Evolutionary conservation across 2,329 filamentous ascomycete genomes (phyloP), one percentile per base, ranked within the genome.

Genomic region (Cladophialophora immunda): DNA sequence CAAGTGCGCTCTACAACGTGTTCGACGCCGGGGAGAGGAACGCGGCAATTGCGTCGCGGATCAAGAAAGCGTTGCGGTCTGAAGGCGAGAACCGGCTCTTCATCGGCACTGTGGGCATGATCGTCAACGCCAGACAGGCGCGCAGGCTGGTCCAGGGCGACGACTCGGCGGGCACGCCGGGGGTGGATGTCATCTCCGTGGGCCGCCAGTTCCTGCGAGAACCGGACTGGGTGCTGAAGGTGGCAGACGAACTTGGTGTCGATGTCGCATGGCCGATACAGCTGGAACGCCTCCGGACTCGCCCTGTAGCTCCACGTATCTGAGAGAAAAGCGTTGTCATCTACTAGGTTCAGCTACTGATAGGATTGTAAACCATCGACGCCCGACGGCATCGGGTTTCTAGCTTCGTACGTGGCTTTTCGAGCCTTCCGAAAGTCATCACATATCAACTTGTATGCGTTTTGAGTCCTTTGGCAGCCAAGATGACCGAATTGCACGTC

Each of bases 121-220:
- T 97, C 72, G 88, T 85, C 34, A 85, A 86, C 32, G 90, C 89
- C 1, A 86, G 88, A 73, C 85, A 90, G 76, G 93, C 92, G 7
- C 85, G 88, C 83, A 69, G 86, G 80, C 63, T 90, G 74, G 75
- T 87, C 2, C 2, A 47, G 74, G 75, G 87, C 2, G 2, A 47
- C 68, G 76, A 78, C 69, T 73, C 88, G 66, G 93, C 17, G 53
- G 53, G 8, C 17, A 56, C 25, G 25, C 8, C 22, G 4, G 11
- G 15, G 9, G 25, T 4, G 4, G 53, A 97, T 75, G 77, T 94
- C 17, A 88, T 90, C 0, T 83, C 94, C n/a, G 83, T 90, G 1
- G 93, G 87, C 0, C 84, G 92, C 64, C 89, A 91, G 75, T 95
- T 95, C 78, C 83, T 95, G 19, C 88, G 92, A 76, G 92, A 97